Evolutionary conservation across 345 rosid genomes (phyloP), one percentile per base, ranked within the genome.

Genomic region (Gossypioides kirkii): DNA sequence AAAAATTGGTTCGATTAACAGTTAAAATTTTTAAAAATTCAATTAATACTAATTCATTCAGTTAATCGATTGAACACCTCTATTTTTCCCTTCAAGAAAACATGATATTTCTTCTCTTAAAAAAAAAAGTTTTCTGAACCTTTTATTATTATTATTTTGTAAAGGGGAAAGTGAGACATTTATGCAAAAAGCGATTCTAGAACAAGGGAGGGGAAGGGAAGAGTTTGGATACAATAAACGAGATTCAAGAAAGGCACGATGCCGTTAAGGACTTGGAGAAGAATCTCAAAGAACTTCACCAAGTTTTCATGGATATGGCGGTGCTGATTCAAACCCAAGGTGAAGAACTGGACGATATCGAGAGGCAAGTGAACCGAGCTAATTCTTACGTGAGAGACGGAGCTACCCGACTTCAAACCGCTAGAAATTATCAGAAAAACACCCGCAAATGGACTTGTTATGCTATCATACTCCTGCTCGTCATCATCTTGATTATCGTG

Each of bases 131-230:
- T n/a, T n/a, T n/a, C n/a, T n/a, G n/a, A n/a, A n/a, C n/a, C n/a
- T n/a, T n/a, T n/a, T 32, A 32, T 32, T 32, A 5, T 32, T 28
- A 26, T 28, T 28, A 3, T 56, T 58, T 17, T 18, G 17, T 80
- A 69, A 86, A 91, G 97, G 98, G 13, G 97, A 91, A 82, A 91
- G 96, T 70, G 98, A 94, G 81, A 87, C 86, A 3, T 90, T 94
- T 78, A 81, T 91, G 68, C 96, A 91, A 76, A 94, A 88, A 50
- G 98, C 97, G 26, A 94, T 94, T 69, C 97, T 89, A 78, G 94
- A 94, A 52, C 97, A 94, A 63, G 98, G 98, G 42, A 86, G 96
- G 70, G 97, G 97, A 9, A 82, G 87, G 23, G 77, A n/a, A n/a
- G n/a, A n/a, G 90, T 13, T 65, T 89, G 81, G 94, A 90, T 76